Evolutionary conservation across 2,329 filamentous ascomycete genomes (phyloP).

Genomic region (Arthrobotrys musiformis): DNA sequence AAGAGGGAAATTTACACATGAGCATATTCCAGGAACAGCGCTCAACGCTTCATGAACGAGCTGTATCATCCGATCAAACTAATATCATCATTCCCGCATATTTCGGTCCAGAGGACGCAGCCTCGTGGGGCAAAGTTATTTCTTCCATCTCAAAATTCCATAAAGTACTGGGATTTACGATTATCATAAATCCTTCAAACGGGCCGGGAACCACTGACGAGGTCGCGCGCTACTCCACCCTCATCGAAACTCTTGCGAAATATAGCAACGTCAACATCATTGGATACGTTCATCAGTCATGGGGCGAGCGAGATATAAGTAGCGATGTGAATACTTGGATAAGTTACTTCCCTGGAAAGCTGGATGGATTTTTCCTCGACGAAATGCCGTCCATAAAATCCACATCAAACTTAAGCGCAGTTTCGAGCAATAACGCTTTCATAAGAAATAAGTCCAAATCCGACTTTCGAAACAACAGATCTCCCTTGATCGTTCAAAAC

Average conservation of each 20-base stretch:
- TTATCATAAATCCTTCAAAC: slow-evolving; percentile 33
- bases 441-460: slow-evolving; percentile 18
- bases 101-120: slow-evolving; percentile 28
- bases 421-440: slow-evolving; percentile 31
- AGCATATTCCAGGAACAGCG: neutral
- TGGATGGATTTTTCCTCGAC: slow-evolving; percentile 46
- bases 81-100: slow-evolving; percentile 42
- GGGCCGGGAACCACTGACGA: slow-evolving; percentile 14
- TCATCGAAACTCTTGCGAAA: slow-evolving; percentile 12
- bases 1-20: neutral
- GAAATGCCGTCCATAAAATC: slow-evolving; percentile 33
- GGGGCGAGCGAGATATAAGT: slow-evolving; percentile 33
- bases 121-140: slow-evolving; percentile 13
- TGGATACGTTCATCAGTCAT: slow-evolving; percentile 49
- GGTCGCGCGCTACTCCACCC: slow-evolving; percentile 22
- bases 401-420: neutral
- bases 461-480: slow-evolving; percentile 10
- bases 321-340: slow-evolving; percentile 37
- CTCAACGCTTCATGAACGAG: neutral
- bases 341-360: slow-evolving; percentile 27
- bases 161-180: slow-evolving; percentile 15
- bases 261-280: slow-evolving; percentile 24
- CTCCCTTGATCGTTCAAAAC: slow-evolving; percentile 33
- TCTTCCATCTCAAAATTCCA: slow-evolving; percentile 24
- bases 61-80: neutral